Conservation (phyloP, 2,329 filamentous ascomycete species). For the Curvularia verruculosa region DNA sequence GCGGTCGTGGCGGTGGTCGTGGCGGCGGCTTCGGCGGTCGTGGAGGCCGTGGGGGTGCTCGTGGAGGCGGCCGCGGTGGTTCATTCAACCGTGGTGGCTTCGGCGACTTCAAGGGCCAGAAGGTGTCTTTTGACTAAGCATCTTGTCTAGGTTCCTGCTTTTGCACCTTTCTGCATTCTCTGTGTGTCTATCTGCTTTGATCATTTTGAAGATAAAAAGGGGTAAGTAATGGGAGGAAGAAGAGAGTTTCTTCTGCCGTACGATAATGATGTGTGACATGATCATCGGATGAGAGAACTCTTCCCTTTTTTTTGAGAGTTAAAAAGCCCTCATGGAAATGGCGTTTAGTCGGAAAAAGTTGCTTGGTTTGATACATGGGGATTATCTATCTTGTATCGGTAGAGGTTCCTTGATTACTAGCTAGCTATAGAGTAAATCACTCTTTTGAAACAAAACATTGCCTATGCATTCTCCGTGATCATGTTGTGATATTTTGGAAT, state of each 20-base stretch:
- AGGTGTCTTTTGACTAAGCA: conserved; percentile 68
- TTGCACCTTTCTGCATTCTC: conserved; percentile 8
- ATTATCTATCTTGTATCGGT: conserved; percentile 11
- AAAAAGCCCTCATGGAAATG: conserved; percentile 14
- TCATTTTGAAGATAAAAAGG: conserved; percentile 22
- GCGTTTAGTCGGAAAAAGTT: conserved; percentile 28
- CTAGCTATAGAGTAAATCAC: conserved; percentile 22
- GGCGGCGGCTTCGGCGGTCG: conserved; percentile 58
- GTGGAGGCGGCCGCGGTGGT: conserved; percentile 56
- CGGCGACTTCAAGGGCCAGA: conserved; percentile 76
- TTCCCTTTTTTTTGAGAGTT: not conserved
- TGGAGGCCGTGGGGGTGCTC: conserved; percentile 57
- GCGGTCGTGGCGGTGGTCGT: conserved; percentile 50
- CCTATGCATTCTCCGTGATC: not conserved
- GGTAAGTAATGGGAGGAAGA: conserved; percentile 30
- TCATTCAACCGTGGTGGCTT: conserved; percentile 62
- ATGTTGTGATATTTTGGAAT: too few species aligned
- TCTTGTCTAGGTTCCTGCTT: conserved; percentile 5
- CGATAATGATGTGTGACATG: conserved; percentile 26
- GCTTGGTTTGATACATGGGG: conserved; percentile 8
- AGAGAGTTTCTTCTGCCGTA: conserved; percentile 10
- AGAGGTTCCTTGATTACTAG: conserved; percentile 13
- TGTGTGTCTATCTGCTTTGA: conserved; percentile 29
- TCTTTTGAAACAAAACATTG: conserved; percentile 1
- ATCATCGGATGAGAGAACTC: conserved; percentile 12